Evolutionary conservation across 2,329 filamentous ascomycete genomes (phyloP).

Genomic region (Thielaviopsis musarum): DNA sequence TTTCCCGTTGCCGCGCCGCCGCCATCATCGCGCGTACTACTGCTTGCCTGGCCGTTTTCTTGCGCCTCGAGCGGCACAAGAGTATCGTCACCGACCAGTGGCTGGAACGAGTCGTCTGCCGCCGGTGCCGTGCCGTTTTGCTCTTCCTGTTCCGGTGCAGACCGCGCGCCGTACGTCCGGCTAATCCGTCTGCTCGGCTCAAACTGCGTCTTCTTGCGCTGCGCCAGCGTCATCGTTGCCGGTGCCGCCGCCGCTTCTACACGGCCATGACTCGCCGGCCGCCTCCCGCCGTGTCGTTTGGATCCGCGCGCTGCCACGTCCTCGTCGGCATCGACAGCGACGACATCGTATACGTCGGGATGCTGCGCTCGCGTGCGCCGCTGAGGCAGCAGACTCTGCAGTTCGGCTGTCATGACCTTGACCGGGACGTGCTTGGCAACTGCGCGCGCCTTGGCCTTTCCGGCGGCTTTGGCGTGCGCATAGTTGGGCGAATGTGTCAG

Average conservation of each 20-base stretch:
- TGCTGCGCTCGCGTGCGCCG: conserved; percentile 26
- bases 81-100: conserved; percentile 25
- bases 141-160: conserved; percentile 8
- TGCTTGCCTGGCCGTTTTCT: conserved; percentile 5
- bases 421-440: conserved; percentile 25
- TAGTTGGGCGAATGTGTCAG: conserved; percentile 50
- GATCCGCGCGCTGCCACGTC: conserved; percentile 34
- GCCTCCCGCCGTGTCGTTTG: conserved; percentile 19
- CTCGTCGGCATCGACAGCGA: conserved; percentile 32
- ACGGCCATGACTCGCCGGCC: conserved; percentile 20
- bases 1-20: conserved; percentile 23
- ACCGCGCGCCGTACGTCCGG: conserved; percentile 12
- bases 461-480: conserved; percentile 17
- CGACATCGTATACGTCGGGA: conserved; percentile 17
- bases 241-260: conserved; percentile 18
- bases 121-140: conserved; percentile 21
- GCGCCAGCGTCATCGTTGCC: conserved; percentile 8
- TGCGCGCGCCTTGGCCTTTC: conserved; percentile 17
- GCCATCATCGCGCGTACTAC: conserved; percentile 16
- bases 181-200: conserved; percentile 16
- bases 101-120: conserved; percentile 23
- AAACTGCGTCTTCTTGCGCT: conserved; percentile 14
- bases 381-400: conserved; percentile 37
- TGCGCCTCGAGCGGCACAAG: conserved; percentile 23
- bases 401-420: conserved; percentile 35